Evolutionary conservation across 2,329 filamentous ascomycete species (phyloP).

Genomic region (Sporothrix brasiliensis): DNA sequence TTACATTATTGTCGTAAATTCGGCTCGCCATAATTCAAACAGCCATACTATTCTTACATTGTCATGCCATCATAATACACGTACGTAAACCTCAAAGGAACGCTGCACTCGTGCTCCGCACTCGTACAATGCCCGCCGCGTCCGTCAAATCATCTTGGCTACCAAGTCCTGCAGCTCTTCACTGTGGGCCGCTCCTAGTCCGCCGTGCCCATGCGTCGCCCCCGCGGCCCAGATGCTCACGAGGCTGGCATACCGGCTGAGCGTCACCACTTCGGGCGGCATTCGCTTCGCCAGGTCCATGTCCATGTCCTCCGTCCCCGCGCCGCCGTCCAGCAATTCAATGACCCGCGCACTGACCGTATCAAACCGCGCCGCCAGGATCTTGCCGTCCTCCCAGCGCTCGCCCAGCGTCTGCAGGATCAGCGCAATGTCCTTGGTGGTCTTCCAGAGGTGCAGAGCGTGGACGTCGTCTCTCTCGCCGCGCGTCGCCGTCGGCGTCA

Average conservation of each 20-base stretch:
- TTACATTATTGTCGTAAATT: no score
- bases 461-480: background rate
- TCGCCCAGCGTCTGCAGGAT: slow-evolving; percentile 38
- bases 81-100: no score
- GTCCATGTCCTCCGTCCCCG: no score
- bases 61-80: no score
- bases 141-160: slow-evolving; percentile 25
- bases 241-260: slow-evolving; percentile 36
- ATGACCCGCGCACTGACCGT: slow-evolving; percentile 32
- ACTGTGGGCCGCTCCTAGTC: background rate
- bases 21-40: no score
- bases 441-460: slow-evolving; percentile 36
- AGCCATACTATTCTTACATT: no score
- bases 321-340: slow-evolving; percentile 30
- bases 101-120: no score
- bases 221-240: slow-evolving; percentile 36
- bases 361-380: slow-evolving; percentile 35
- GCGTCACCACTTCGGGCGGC: slow-evolving; percentile 35
- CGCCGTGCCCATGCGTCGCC: background rate
- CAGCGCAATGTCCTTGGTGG: slow-evolving; percentile 37
- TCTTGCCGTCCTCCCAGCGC: slow-evolving; percentile 39
- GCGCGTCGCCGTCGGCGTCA: background rate
- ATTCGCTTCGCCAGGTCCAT: slow-evolving; percentile 8
- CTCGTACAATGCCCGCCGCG: no score
- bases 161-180: slow-evolving; percentile 32